phyloP scores from a whole-genome alignment of 352 stramenopile species.

The Phytophthora syringae region DNA sequence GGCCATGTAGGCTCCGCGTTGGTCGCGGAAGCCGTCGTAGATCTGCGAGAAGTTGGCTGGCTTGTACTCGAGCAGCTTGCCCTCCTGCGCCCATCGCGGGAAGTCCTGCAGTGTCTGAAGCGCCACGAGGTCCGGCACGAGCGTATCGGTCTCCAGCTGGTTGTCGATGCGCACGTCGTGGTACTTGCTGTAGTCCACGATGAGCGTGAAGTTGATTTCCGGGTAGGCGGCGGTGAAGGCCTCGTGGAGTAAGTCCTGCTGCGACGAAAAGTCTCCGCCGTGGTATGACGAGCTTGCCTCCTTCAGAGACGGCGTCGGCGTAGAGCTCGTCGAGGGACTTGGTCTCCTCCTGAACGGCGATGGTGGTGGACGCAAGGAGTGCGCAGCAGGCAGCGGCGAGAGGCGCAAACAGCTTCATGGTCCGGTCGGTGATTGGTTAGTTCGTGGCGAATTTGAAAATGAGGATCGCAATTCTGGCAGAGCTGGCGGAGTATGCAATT shows the following conservation, averaged over 20 bases:
- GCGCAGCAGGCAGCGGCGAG: constrained; percentile 12
- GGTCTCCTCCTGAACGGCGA: constrained; percentile 45
- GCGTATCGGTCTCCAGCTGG: constrained; percentile 49
- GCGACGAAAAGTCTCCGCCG: constrained; percentile 40
- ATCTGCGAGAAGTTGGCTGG: constrained; percentile 58
- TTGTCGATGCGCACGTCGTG: constrained; percentile 72
- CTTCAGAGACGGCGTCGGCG: constrained; percentile 55
- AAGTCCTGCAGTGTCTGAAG: constrained; percentile 68
- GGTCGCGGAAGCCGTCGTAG: constrained; percentile 51
- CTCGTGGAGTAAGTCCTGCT: constrained; percentile 32
- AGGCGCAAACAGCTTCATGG: constrained; percentile 23
- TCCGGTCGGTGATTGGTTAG: background rate
- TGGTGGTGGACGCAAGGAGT: constrained; percentile 11
- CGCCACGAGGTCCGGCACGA: constrained; percentile 51
- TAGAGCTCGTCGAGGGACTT: constrained; percentile 55
- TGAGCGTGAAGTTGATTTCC: constrained; percentile 66
- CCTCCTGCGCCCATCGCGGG: constrained; percentile 48
- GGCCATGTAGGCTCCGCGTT: constrained; percentile 41
- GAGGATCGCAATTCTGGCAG: too few species aligned
- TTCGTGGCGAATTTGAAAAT: constrained; percentile 16
- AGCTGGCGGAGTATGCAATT: background rate
- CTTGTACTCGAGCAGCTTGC: constrained; percentile 61
- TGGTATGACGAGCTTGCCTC: constrained; percentile 59
- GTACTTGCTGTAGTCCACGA: too few species aligned
- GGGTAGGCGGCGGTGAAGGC: constrained; percentile 46